Percentiles rank a stretch among this genome's conserved stretches.
Evolutionary conservation across 2,329 filamentous ascomycete genomes (phyloP).

Genomic region (Botrytis deweyae): DNA sequence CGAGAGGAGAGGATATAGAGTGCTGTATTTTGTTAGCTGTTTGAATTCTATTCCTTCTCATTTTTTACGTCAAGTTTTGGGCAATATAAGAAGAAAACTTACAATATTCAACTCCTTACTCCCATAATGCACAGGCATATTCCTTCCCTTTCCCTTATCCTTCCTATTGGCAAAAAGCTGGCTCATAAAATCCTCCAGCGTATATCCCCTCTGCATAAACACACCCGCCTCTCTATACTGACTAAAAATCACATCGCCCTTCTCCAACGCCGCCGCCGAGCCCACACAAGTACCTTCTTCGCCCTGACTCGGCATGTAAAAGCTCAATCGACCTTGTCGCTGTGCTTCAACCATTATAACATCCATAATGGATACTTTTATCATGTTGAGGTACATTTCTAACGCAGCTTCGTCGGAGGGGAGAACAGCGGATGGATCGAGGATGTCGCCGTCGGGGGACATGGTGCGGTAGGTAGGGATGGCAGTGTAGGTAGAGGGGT

Average conservation of each 20-base stretch:
- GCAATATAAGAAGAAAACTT: conserved; percentile 38
- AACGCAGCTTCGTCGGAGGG: conserved; percentile 40
- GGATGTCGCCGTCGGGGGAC: conserved; percentile 80
- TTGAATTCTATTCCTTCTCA: not conserved
- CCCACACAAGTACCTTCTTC: conserved; percentile 86
- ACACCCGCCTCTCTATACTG: conserved; percentile 95
- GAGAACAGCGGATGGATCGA: conserved; percentile 69
- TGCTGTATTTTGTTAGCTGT: conserved; percentile 47
- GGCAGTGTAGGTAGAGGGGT: conserved; percentile 68
- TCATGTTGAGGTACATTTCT: conserved; percentile 56
- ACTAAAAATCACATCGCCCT: conserved; percentile 86
- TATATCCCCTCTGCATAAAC: conserved; percentile 85
- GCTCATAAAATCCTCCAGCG: conserved; percentile 86
- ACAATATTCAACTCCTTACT: conserved; percentile 81
- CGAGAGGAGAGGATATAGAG: conserved; percentile 81
- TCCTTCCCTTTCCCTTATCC: conserved; percentile 78
- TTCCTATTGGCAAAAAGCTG: conserved; percentile 87
- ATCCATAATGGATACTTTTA: conserved; percentile 81
- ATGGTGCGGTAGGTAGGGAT: conserved; percentile 91
- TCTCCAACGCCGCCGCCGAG: conserved; percentile 77
- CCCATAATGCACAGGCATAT: conserved; percentile 98
- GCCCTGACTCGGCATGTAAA: conserved; percentile 76
- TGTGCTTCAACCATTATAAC: conserved; percentile 98
- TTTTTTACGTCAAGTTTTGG: not conserved
- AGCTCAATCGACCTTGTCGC: conserved; percentile 62